Base-by-base conservation (phyloP, 2,329 filamentous ascomycete species). In the Thielaviopsis euricoi region DNA sequence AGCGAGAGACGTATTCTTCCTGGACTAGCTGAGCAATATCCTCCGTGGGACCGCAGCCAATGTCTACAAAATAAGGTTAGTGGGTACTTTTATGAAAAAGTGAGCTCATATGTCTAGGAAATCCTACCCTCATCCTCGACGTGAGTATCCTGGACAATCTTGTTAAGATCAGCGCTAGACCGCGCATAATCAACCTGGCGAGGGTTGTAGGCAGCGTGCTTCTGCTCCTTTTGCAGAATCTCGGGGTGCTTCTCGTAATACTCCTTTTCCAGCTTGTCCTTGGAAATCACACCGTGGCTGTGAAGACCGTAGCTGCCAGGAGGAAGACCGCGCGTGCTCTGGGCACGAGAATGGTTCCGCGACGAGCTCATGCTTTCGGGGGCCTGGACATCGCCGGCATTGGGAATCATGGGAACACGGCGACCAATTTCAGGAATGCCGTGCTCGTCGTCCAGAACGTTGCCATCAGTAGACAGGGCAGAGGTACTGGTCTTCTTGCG, bases 201-300 rank as follows among this genome's bases (percentile, higher is more conserved):
- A 56, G 80, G 78, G 59, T 78, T 72, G 26, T 80, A 71, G 26
- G 74, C 81, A 56, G 81, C 78, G 59, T 78, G 72, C 33, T 80
- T 71, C 63, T 82, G 79, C 67, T 90, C 87, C 70, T 91, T 88
- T 67, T 85, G 82, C 58, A 80, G 76, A 29, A 85, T 75, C 63
- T 96, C 87, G 0, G 91, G 91, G 66, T 95, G 89, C 71, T 93
- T 96, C 65, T 89, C 82, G 67, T 93, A 94, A 79, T 95, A 96
- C 25, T 87, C 86, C 72, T 87, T 87, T 65, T 95, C 89, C 48
- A 97, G 87, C 67, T 85, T 88, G 71, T 94, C 87, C 58, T 82
- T 80, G 2, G 85, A 76, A 19, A 80, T 77, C 25, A 87, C 76
- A 56, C 89, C 89, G 66, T 96, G 91, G 51, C 90, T 89, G 65